Evolutionary conservation across 139 green algal genomes (phyloP), one percentile per base, ranked within the genome.

Genomic region (Gonium pectorale): DNA sequence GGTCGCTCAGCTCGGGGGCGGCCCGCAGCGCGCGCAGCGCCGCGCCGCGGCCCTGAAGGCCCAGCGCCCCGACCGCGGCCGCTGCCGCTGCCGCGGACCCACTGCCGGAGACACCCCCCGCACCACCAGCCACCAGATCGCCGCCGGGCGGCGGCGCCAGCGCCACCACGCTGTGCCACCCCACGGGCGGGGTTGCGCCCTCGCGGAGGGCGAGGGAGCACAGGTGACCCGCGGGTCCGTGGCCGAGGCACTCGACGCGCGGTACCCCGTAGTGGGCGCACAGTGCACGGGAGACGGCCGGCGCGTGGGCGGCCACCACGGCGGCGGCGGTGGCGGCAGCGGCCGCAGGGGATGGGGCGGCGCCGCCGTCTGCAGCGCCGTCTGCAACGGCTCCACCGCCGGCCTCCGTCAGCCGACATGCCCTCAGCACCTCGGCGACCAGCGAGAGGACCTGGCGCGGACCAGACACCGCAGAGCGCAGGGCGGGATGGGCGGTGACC

Each of bases 21-120:
- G 86, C 69, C 5, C 37, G 46, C 69, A 89, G 86, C 44, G 68
- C 86, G 17, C 79, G 69, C 70, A 89, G 62, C 8, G 86, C 86
- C n/a, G 66, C 63, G 2, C 38, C 26, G 1, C 63, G n/a, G 44
- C 54, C 68, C 51, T 80, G 62, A 7, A 22, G 43, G 8, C 80
- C 86, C 22, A 79, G 60, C 13, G 46, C 56, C 15, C 85, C 68
- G 35, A 85, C 75, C 19, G 31, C n/a, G 15, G 67, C 60, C 6
- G 9, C 52, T n/a, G 11, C 67, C 63, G 29, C 72, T 27, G 46
- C 44, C 27, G 37, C 35, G 33, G 4, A 0, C 26, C 13, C 51
- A 33, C 21, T 38, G 31, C 15, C 15, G 51, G n/a, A 24, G 31
- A 13, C 11, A 26, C 31, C 7, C 29, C 29, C n/a, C 24, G 63